Evolutionary conservation across 108 stramenopile species (phyloP).

Genomic region (Hondaea fermentalgiana): DNA sequence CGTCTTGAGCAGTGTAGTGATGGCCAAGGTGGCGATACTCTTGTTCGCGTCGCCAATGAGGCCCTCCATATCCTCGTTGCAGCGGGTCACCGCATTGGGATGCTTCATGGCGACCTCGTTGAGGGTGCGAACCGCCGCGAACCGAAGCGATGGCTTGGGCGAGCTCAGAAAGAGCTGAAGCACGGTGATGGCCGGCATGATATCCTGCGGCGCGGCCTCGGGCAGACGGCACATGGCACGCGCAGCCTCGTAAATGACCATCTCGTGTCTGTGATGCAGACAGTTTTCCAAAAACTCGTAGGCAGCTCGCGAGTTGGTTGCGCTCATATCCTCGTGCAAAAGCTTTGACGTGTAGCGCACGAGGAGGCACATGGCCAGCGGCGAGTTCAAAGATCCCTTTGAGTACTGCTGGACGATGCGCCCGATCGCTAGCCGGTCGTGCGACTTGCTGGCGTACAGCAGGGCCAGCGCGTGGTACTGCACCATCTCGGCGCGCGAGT

Average conservation of each 20-base stretch:
- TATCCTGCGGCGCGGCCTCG: slow-evolving; percentile 77
- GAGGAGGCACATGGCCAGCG: slow-evolving; percentile 80
- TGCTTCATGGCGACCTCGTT: slow-evolving; percentile 75
- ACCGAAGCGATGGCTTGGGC: slow-evolving; percentile 83
- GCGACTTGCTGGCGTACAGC: slow-evolving; percentile 93
- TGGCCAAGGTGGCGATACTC: slow-evolving; percentile 93
- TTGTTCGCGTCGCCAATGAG: slow-evolving; percentile 87
- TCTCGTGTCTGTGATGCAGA: slow-evolving; percentile 83
- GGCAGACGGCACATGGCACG: slow-evolving; percentile 90
- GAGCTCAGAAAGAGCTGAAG: slow-evolving; percentile 85
- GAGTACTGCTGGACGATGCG: slow-evolving; percentile 84
- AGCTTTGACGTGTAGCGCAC: slow-evolving; percentile 87
- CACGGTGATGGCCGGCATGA: slow-evolving; percentile 87
- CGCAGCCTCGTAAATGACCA: slow-evolving; percentile 97
- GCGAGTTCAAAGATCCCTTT: slow-evolving; percentile 77
- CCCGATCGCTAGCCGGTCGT: slow-evolving; percentile 89
- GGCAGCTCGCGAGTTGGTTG: slow-evolving; percentile 67
- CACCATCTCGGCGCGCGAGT: slow-evolving; percentile 83
- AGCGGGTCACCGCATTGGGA: slow-evolving; percentile 84
- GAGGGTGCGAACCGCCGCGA: slow-evolving; percentile 88
- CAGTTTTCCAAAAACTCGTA: slow-evolving; percentile 84
- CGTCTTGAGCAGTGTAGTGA: slow-evolving; percentile 97
- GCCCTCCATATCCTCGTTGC: slow-evolving; percentile 96
- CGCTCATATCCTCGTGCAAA: slow-evolving; percentile 38
- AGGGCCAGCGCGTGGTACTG: slow-evolving; percentile 97